Evolutionary conservation across 148 eudicot genomes (phyloP), one percentile per base, ranked within the genome.

Genomic region (Bassia scoparia): DNA sequence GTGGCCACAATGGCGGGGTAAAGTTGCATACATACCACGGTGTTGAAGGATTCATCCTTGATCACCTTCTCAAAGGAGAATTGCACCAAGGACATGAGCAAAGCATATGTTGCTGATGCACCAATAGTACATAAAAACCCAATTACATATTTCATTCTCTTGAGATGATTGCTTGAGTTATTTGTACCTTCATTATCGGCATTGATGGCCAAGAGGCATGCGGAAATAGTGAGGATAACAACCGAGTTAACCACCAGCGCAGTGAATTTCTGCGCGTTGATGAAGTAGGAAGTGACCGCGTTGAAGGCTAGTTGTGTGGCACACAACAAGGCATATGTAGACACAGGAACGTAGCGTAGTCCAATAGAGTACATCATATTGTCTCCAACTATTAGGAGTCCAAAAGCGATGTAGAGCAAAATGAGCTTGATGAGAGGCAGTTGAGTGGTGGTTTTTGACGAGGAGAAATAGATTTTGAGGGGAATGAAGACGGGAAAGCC

Each of bases 281-380:
- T 76, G 70, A 87, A 75, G 74, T 31, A 84, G 14, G 87, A 74
- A 48, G 83, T 78, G 44, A 82, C 49, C 8, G 83, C 89, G n/a
- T 84, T 87, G 82, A 87, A 87, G 67, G 80, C 89, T 12, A 87
- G 60, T 44, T 87, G 89, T 11, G 86, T 73, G 16, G 88, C 85
- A 43, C 86, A 79, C 12, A 84, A 64, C 72, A 87, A 83, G 18
- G 86, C 81, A 68, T 83, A 84, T 3, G 90, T 87, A 12, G 90
- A 87, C 61, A 87, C 86, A 0, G 88, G 88, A 33, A 87, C 74
- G 70, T 84, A 87, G 2, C 83, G 65, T 18, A 82, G 76, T 31
- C 88, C 86, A 46, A 78, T 76, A 7, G 88, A 74, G 77, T 80
- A 84, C 80, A 87, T 76, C 59, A 84, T 13, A 69, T 83, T 75